Base-by-base conservation (phyloP, 148 eudicot species). In the Persicaria maculosa region DNA sequence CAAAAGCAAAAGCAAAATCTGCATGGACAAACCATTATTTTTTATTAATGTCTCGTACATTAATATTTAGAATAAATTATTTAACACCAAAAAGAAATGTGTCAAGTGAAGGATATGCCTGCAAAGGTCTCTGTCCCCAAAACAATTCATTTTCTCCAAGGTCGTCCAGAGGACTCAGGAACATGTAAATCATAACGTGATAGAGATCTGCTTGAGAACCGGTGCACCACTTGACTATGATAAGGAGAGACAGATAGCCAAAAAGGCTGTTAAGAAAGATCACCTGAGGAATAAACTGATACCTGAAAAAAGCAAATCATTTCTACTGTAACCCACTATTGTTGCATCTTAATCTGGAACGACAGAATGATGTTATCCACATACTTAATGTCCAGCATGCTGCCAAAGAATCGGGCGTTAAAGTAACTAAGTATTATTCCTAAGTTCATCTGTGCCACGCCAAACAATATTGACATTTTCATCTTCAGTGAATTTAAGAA, bases 141-240 rank as follows among this genome's bases (percentile, higher is more conserved):
- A 96, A 96, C 77, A 96, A 79, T 84, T 92, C 82, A 82, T 96
- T 96, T 64, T 96, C 99, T 71, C 94, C 93, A 83, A 96, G 97
- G 75, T 86, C 92, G 25, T 92, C 99, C 73, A 96, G 89, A 20
- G 99, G 99, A 79, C 97, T 92, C 75, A 96, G 79, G 87, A 96
- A 96, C 99, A 96, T 96, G 83, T 96, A 96, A 71, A 96, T 96
- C 94, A 96, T 96, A 76, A 96, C 99, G 83, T 96, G 99, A 78
- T 96, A 96, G 53, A 96, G 94, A 78, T 96, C 99, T 50, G 99
- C 99, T 87, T 81, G 88, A 79, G 99, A 96, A 72, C 99, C 99
- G 68, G 97, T 88, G 81, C 93, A 87, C 99, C 99, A 96, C 88
- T 96, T 96, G 78, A 96, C 61, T 44, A 96, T 50, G 68, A 96